phyloP scores from a whole-genome alignment of 2,329 filamentous ascomycete species.

The Fusarium sp. region DNA sequence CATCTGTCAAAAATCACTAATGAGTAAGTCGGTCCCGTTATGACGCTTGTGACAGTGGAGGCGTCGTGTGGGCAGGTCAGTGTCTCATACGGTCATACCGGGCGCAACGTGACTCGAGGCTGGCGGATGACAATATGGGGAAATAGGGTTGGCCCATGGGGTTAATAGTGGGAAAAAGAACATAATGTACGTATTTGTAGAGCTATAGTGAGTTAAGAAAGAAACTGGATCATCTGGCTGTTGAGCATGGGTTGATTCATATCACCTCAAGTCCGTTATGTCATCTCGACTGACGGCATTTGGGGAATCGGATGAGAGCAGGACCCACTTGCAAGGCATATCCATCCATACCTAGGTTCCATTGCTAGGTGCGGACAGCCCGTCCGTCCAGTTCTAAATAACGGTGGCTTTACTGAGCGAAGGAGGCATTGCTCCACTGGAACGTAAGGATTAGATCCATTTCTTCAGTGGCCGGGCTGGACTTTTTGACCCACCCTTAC shows the following conservation, averaged over 20 bases:
- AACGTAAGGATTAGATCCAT: conserved; percentile 33
- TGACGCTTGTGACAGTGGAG: conserved; percentile 37
- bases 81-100: conserved; percentile 37
- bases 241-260: conserved; percentile 27
- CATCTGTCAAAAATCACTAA: background rate
- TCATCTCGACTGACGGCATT: conserved; percentile 1
- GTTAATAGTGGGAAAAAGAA: background rate
- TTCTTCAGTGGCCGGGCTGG: conserved; percentile 3
- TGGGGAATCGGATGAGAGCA: background rate
- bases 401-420: background rate
- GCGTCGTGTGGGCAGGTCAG: conserved; percentile 24
- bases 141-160: conserved; percentile 18
- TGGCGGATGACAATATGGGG: conserved; percentile 33
- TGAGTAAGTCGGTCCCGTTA: conserved; percentile 1
- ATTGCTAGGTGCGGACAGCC: too few species aligned
- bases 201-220: background rate
- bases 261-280: conserved; percentile 18
- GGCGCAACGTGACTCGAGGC: conserved; percentile 39
- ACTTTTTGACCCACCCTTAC: conserved; percentile 23
- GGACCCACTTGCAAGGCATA: conserved; percentile 39
- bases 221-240: conserved; percentile 26
- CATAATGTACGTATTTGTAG: background rate
- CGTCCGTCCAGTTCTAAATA: background rate
- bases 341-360: too few species aligned
- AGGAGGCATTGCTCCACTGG: conserved; percentile 22